Evolutionary conservation across 202 grass and related monocot genomes (phyloP).

Genomic region (Panicum hallii): DNA sequence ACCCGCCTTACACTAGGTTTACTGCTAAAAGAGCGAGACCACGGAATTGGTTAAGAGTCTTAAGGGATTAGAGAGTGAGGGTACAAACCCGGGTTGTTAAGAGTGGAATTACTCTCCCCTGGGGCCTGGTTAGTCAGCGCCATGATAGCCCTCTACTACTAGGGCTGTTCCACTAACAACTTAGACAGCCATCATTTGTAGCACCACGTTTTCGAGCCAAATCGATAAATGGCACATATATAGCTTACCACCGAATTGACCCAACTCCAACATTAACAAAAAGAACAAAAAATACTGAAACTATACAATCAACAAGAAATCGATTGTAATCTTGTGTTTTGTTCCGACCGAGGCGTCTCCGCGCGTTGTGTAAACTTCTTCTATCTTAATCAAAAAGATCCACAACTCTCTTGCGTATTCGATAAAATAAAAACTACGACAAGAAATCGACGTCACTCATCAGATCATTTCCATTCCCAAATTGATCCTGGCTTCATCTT

Average conservation of each 20-base stretch:
- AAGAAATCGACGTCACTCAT: neutral
- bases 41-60: too few species aligned
- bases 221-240: neutral
- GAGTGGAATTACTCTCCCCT: neutral
- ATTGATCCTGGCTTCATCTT: neutral
- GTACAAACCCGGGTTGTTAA: neutral
- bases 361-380: too few species aligned
- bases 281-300: neutral
- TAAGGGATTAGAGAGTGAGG: neutral
- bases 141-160: neutral
- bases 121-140: neutral
- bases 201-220: neutral
- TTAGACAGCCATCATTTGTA: neutral
- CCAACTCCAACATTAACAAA: neutral
- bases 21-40: neutral
- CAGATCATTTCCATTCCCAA: neutral
- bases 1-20: too few species aligned
- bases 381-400: too few species aligned
- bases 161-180: neutral
- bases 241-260: neutral
- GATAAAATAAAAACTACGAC: neutral
- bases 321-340: too few species aligned
- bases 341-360: too few species aligned
- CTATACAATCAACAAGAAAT: too few species aligned
- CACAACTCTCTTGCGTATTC: too few species aligned